Conservation (phyloP, 306 rosid species). For the Citrullus mucosospermus region DNA sequence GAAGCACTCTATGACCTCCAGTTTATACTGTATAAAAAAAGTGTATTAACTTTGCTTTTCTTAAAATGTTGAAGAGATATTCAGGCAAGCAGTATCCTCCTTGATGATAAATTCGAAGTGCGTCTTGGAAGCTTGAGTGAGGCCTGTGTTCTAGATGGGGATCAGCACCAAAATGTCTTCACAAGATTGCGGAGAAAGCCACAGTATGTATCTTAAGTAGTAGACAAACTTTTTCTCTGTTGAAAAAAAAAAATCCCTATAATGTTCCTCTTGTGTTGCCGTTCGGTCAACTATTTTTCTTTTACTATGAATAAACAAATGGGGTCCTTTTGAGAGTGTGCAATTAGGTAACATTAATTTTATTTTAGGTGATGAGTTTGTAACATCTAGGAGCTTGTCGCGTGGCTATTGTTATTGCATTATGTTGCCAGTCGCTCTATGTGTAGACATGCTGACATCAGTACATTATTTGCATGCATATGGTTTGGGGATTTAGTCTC, state of each 20-base stretch:
- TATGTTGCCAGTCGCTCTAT: not conserved
- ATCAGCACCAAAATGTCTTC: constrained; percentile 49
- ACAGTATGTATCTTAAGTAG: constrained; percentile 35
- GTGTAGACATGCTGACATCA: not conserved
- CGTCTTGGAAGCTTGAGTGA: constrained; percentile 93
- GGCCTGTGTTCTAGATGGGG: constrained; percentile 56
- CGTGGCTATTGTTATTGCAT: not conserved
- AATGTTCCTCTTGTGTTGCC: not conserved
- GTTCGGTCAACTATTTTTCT: not conserved
- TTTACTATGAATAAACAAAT: not conserved
- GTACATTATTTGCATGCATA: not conserved
- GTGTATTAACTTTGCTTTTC: constrained; percentile 10
- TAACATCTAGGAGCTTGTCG: not conserved
- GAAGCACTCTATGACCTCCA: not conserved
- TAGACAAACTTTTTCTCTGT: not conserved
- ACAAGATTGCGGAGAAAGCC: constrained; percentile 64
- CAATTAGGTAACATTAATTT: not conserved
- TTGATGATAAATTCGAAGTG: constrained; percentile 93
- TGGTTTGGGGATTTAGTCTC: not conserved
- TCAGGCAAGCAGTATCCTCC: constrained; percentile 93
- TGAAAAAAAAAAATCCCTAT: not conserved
- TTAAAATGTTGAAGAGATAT: constrained; percentile 53
- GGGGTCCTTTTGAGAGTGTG: not conserved
- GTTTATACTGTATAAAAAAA: not conserved
- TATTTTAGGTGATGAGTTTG: not conserved